phyloP scores from a whole-genome alignment of 202 grass and related monocot species.

The Brachypodium distachyon region DNA sequence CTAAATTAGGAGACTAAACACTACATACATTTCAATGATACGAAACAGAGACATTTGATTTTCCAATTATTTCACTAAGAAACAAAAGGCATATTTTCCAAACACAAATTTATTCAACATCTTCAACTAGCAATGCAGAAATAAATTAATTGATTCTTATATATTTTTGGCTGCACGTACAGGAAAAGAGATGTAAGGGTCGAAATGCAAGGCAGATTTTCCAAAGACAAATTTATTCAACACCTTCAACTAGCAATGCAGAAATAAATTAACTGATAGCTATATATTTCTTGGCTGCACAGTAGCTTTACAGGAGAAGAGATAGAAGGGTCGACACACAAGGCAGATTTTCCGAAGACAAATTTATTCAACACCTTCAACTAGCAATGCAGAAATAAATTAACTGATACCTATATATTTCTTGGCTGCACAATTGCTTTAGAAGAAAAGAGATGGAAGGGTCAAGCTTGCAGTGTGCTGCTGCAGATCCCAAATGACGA shows the following conservation, averaged over 20 bases:
- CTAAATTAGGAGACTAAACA: background rate
- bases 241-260: too few species aligned
- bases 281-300: too few species aligned
- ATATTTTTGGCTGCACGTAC: too few species aligned
- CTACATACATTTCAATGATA: background rate
- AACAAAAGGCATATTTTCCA: background rate
- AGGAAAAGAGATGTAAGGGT: too few species aligned
- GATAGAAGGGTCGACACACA: too few species aligned
- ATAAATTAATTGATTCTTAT: too few species aligned
- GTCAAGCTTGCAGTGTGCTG: slow-evolving; percentile 65
- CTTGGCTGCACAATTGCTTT: slow-evolving; percentile 82
- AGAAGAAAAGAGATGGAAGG: slow-evolving; percentile 47
- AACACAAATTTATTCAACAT: too few species aligned
- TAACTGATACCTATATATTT: slow-evolving; percentile 59
- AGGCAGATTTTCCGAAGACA: background rate
- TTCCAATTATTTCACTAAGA: background rate
- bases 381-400: background rate
- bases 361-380: background rate
- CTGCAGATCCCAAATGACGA: slow-evolving; percentile 47
- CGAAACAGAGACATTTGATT: background rate
- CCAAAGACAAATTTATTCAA: too few species aligned
- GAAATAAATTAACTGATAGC: too few species aligned
- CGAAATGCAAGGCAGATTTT: too few species aligned
- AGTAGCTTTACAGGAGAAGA: too few species aligned
- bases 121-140: too few species aligned